A percentile compares a stretch with the other conserved stretches of the same genome.
These are phyloP conservation scores for Trichophyton verrucosum DNA, from an alignment of 2,329 filamentous ascomycete genomes.

Conservation along the genomic window DNA sequence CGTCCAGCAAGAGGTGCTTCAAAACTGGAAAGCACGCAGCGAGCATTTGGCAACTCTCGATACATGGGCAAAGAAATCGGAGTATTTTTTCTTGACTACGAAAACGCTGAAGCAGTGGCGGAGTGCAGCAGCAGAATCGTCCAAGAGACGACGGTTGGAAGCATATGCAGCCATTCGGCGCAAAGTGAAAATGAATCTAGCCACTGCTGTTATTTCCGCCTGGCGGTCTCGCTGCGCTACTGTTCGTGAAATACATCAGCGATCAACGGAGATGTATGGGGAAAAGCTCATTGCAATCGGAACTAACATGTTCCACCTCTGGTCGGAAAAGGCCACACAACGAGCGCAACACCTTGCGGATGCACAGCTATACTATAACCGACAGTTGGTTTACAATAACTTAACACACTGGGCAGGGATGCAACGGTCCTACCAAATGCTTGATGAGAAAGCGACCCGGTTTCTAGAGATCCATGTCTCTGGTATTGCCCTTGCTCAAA, in stretches of 20 bases:
- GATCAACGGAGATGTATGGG: conserved; percentile 28
- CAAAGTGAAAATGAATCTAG: conserved; percentile 43
- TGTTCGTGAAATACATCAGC: conserved; percentile 27
- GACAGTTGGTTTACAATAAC: conserved; percentile 27
- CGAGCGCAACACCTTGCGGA: conserved; percentile 25
- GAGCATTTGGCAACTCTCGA: conserved; percentile 38
- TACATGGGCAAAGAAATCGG: conserved; percentile 42
- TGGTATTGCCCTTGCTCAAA: conserved; percentile 33
- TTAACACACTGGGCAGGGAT: conserved; percentile 28
- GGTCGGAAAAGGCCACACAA: conserved; percentile 31
- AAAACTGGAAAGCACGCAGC: conserved; percentile 26
- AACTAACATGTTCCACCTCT: conserved; percentile 29
- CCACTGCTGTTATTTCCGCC: conserved; percentile 28
- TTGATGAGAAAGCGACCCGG: conserved; percentile 35
- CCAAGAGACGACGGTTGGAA: conserved; percentile 42
- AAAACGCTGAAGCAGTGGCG: conserved; percentile 41
- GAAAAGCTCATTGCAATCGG: conserved; percentile 24
- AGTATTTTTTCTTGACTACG: conserved; percentile 44
- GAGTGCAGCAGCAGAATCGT: conserved; percentile 37
- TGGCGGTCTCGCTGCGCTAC: conserved; percentile 28
- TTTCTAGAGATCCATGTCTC: conserved; percentile 38
- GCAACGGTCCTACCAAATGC: conserved; percentile 22
- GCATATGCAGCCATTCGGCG: conserved; percentile 44
- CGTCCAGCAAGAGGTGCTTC: conserved; percentile 29
- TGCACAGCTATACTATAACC: conserved; percentile 28